Evolutionary conservation across 1,284 basidiomycete genomes (phyloP).

Genomic region (Filobasidium uniguttulatum): DNA sequence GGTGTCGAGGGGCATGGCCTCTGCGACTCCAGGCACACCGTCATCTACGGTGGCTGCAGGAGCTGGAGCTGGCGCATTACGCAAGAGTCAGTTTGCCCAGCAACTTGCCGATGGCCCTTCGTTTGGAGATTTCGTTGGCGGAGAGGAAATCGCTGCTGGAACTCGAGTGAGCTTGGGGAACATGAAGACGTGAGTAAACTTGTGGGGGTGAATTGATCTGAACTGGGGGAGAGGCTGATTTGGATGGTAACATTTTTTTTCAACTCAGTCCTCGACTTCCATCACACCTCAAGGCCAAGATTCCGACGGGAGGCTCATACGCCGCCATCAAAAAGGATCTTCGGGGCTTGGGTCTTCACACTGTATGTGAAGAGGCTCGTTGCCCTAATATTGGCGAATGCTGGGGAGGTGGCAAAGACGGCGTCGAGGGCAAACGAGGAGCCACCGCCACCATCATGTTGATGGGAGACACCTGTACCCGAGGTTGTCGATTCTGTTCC

Average conservation of each 20-base stretch:
- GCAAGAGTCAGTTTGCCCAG: not conserved
- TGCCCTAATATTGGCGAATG: constrained; percentile 99
- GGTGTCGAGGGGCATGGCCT: no score
- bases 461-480: constrained; percentile 99
- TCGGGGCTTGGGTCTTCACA: constrained; percentile 77
- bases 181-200: constrained; percentile 48
- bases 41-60: no score
- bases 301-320: constrained; percentile 78
- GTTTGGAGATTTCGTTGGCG: constrained; percentile 72
- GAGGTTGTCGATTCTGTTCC: constrained; percentile 94
- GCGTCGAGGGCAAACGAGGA: constrained; percentile 58
- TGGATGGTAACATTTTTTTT: constrained; percentile 7
- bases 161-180: constrained; percentile 61
- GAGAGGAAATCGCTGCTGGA: constrained; percentile 36
- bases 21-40: no score
- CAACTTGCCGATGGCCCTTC: constrained; percentile 58
- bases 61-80: no score
- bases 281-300: constrained; percentile 80
- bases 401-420: constrained; percentile 75
- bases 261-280: constrained; percentile 67
- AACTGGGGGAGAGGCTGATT: not conserved
- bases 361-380: constrained; percentile 96
- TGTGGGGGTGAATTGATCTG: not conserved
- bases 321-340: constrained; percentile 91
- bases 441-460: constrained; percentile 99